Evolutionary conservation across 2,329 filamentous ascomycete genomes (phyloP), one percentile per base, ranked within the genome.

Genomic region (Mariannaea elegans): DNA sequence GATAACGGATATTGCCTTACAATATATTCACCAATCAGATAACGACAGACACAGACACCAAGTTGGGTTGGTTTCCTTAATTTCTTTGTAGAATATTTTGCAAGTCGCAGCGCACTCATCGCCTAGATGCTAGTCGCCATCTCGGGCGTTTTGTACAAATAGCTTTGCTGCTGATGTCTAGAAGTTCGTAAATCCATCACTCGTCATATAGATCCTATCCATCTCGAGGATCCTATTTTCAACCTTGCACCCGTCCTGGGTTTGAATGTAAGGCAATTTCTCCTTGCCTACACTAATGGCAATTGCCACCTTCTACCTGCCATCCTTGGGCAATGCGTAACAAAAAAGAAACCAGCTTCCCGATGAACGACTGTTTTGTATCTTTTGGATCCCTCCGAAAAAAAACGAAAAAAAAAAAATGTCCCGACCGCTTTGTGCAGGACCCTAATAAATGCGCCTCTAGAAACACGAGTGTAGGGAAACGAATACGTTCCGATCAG

Each of bases 141-240:
- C 23, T n/a, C 12, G 5, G 47, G 44, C 23, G 29, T 42, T 58
- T 41, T 36, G 41, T 54, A 58, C 54, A 56, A 36, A 49, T 58
- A 61, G 54, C 53, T 27, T 54, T 38, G 34, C 49, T 51, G 49
- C 55, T 50, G 53, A 39, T 58, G 34, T 54, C 50, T 62, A 62
- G 31, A 56, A 46, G 39, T 49, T 55, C 59, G 47, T 59, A 51
- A 41, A 56, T 56, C 50, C 59, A 48, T 62, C 50, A 62, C 56
- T 62, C 59, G 12, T 62, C 59, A 62, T 34, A 44, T 54, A 55
- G 21, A 56, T 46, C 41, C 39, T 18, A 45, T 45, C 27, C 29
- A 45, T 23, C 29, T 39, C 32, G 36, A 31, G 31, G 12, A 54
- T 49, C 41, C 21, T 16, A 18, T 41, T 44, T 41, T 41, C 38